Evolutionary conservation across 2,329 filamentous ascomycete genomes (phyloP), one percentile per base, ranked within the genome.

Genomic region (Ophiostoma himal-ulmi): DNA sequence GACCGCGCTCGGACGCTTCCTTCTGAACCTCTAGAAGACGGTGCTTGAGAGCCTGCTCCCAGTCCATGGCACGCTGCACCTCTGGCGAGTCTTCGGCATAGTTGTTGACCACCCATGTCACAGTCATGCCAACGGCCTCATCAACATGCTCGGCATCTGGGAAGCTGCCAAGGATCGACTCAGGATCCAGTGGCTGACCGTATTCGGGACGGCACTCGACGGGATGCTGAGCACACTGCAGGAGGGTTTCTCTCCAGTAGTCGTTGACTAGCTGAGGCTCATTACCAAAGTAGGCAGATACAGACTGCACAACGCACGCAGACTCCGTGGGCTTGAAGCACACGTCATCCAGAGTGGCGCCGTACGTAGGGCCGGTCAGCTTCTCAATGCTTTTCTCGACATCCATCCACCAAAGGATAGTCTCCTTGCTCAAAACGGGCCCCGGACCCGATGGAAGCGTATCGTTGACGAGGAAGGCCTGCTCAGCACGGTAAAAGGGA

Each of bases 31-130:
- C 85, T 26, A 93, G 82, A 11, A 99, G 83, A 10, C 90, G 85
- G 70, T 88, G 82, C 76, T 91, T 92, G 70, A 98, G 83, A 26
- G 88, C 89, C 73, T 88, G 85, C 78, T 99, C 95, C 90, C 93
- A 99, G 75, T 97, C 92, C 82, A 94, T 92, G 3, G 94, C 93
- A 71, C 85, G 87, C 69, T 85, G 84, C 69, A 95, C 85, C 65
- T 88, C 88, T 37, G 85, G 81, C 3, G 90, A 90, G 11, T 88
- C 92, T 77, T 96, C 92, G 5, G 86, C 84, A 74, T 90, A 86
- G 76, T 98, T 99, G 75, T 90, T 93, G 67, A 99, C 89, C 8
- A 99, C 94, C 95, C 95, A 99, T 0, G 94, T 98, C 5, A 92
- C 89, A 8, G 97, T 91, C 72, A 98, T 86, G 2, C 95, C 93